A percentile compares a stretch with the other conserved stretches of the same genome.
Evolutionary conservation across 2,329 filamentous ascomycete species (phyloP).

Genomic region (Pestalotiopsis sp.): DNA sequence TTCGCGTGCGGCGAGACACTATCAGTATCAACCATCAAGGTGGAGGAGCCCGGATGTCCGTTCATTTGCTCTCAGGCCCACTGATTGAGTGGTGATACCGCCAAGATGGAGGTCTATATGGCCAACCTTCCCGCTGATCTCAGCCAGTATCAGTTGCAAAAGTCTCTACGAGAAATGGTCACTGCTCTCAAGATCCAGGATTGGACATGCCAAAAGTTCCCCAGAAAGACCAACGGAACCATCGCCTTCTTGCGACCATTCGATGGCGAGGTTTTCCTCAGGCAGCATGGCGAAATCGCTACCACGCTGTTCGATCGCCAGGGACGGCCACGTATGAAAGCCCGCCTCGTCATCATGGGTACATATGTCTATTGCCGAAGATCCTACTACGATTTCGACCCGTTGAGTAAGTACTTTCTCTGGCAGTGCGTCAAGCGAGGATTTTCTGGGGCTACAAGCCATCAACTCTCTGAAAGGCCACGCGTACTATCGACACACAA

Average conservation of each 20-base stretch:
- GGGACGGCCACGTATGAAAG: constrained; percentile 13
- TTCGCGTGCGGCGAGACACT: too few species aligned
- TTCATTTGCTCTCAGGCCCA: background rate
- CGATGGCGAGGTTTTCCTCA: constrained; percentile 47
- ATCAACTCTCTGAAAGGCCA: too few species aligned
- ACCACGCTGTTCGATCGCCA: constrained; percentile 7
- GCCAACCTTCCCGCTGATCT: constrained; percentile 44
- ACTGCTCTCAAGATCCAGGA: constrained; percentile 41
- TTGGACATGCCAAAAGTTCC: constrained; percentile 47
- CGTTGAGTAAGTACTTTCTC: constrained; percentile 19
- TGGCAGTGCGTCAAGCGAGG: background rate
- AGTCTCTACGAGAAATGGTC: constrained; percentile 44
- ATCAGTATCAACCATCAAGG: too few species aligned
- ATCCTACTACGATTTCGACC: constrained; percentile 39
- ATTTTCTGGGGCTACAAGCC: background rate
- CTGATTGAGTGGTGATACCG: background rate
- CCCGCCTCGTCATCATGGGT: constrained; percentile 32
- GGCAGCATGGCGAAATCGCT: constrained; percentile 18
- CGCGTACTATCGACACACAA: too few species aligned
- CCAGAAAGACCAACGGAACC: constrained; percentile 35
- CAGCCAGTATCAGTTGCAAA: constrained; percentile 37
- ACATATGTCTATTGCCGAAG: constrained; percentile 31
- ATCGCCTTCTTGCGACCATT: constrained; percentile 43
- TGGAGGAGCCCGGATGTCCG: too few species aligned
- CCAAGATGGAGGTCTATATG: constrained; percentile 50